Percentiles rank a stretch among this genome's conserved stretches.
These are phyloP conservation scores for Salix dunnii DNA, from an alignment of 345 rosid species.

Conservation along the genomic window DNA sequence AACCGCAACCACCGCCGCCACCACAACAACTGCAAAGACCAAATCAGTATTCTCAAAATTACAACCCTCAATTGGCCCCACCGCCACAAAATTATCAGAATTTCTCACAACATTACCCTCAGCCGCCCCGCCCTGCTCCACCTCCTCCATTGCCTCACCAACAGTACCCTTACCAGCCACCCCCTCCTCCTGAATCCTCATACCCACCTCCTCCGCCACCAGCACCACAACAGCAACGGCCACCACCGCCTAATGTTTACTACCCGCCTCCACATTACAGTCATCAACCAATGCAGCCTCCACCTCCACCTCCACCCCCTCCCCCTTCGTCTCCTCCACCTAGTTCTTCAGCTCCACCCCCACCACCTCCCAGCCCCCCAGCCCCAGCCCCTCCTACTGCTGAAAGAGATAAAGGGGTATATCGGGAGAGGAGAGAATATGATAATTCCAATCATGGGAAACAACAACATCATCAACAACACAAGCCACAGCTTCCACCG, in stretches of 20 bases:
- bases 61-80: slow-evolving; percentile 18
- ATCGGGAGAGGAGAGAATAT: slow-evolving; percentile 50
- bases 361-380: slow-evolving; percentile 91
- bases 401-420: slow-evolving; percentile 39
- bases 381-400: slow-evolving; percentile 62
- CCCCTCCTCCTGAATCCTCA: slow-evolving; percentile 57
- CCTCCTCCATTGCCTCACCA: slow-evolving; percentile 25
- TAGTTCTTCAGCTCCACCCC: slow-evolving; percentile 53
- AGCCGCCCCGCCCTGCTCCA: slow-evolving; percentile 25
- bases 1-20: slow-evolving; percentile 22
- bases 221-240: slow-evolving; percentile 32
- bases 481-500: slow-evolving; percentile 40
- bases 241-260: slow-evolving; percentile 35
- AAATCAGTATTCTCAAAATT: slow-evolving; percentile 30
- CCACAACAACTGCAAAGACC: slow-evolving; percentile 26
- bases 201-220: slow-evolving; percentile 56
- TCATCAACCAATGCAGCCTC: slow-evolving; percentile 48
- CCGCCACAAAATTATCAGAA: slow-evolving; percentile 10
- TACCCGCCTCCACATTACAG: slow-evolving; percentile 47
- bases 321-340: slow-evolving; percentile 61
- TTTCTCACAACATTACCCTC: slow-evolving; percentile 27
- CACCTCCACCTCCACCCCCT: slow-evolving; percentile 50
- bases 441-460: slow-evolving; percentile 39
- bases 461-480: slow-evolving; percentile 34
- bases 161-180: slow-evolving; percentile 61